Evolutionary conservation across 2,329 filamentous ascomycete genomes (phyloP), one percentile per base, ranked within the genome.

Genomic region (Diaporthe citri): DNA sequence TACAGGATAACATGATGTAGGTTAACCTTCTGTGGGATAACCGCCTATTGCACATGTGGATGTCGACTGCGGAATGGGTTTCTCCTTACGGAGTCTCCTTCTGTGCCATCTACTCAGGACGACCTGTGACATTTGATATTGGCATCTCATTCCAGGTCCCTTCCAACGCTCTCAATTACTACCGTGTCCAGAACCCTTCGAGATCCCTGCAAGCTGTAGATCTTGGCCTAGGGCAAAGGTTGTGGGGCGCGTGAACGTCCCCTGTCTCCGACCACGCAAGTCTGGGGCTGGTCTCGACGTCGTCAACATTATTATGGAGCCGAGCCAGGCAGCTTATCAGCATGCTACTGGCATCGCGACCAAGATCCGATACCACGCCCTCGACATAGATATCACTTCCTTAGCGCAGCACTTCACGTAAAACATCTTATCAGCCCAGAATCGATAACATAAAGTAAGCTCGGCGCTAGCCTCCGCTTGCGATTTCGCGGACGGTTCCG

Each of bases 251-350:
- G 6, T 36, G 10, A 12, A n/a, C 31, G 12, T 9, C 22, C 60
- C 62, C 43, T 67, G 28, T 36, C 62, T 28, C 46, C 31, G 46
- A 67, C 62, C 34, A 36, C 62, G 22, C 46, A 52, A 52, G 46
- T 67, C 46, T 13, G 13, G n/a, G 9, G 2, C 25, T 43, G 36
- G n/a, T 31, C 39, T 31, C 39, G 25, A 46, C 12, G 31, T 20
- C 22, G 22, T 51, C 56, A 8, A 55, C 52, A 15, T 51, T 9
- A 13, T 10, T 15, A 39, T 67, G 64, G 28, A 39, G 46, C 34
- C 31, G 46, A 22, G 46, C 60, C 64, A 39, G 64, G 48, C 46
- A 20, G 31, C 64, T 67, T 52, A 67, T 69, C 64, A 55, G 48
- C 48, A 52, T 20, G 34, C 22, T 66, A 22, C n/a, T 55, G n/a